Base-by-base conservation (phyloP, 306 rosid genomes). In the Fragaria ananassa region DNA sequence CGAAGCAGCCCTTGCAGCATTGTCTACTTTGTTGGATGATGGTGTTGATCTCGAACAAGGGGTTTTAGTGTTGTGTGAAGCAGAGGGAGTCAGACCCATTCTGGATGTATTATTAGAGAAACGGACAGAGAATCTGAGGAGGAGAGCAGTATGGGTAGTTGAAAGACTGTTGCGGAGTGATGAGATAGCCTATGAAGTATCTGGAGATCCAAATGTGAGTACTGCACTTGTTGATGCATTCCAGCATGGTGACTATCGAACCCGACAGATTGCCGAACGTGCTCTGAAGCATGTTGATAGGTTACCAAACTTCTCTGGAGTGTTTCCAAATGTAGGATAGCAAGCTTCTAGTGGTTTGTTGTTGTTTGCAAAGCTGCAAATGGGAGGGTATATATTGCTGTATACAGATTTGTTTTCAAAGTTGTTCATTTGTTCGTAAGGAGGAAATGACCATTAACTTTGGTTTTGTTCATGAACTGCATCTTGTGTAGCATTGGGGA, bases 211-310 rank as follows among this genome's bases (percentile, higher is more conserved):
- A 79, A 96, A 92, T 60, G 84, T 96, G 81, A 87, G 91, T 70
- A 91, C 99, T 35, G 97, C 99, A 47, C 97, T 96, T 56, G 99
- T 96, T 76, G 99, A 96, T 31, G 98, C 99, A 62, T 96, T 92
- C 89, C 98, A 96, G 85, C 97, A 96, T 64, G 98, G 90, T 14
- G 99, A 96, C 76, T 87, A 84, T 72, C 88, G 93, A 84, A 96
- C 99, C 70, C 83, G 93, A 71, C 99, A 96, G 87, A 92, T 85
- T 39, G 99, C 99, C 9, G 99, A 96, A 84, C 92, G 84, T 71
- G 99, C 99, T 74, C 84, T 96, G 72, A 96, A 89, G 86, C 99
- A 96, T 84, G 89, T 96, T 46, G 98, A 92, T 76, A 92, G 91
- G 89, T 84, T 96, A 80, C 99, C 99, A 25, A 96, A 92, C 93